Base-by-base conservation (phyloP, 2,329 filamentous ascomycete genomes). In the Chrysoporthe cubensis region DNA sequence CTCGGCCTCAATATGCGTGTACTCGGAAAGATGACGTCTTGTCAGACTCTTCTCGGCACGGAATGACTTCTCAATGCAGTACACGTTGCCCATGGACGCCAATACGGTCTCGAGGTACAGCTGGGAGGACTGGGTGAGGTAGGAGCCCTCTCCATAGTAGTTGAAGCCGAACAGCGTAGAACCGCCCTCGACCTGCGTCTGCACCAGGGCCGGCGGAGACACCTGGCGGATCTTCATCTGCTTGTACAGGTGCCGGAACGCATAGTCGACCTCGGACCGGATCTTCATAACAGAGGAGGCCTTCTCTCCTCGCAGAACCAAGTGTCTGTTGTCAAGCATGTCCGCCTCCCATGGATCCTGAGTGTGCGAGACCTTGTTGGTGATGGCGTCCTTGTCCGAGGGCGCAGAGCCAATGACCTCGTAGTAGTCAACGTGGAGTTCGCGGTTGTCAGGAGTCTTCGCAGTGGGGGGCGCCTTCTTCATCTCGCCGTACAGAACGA, bases 11-110 rank as follows among this genome's bases (percentile, higher is more conserved):
- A 99, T 88, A 82, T 99, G 96, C 1, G 94, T 97, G 84, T 97
- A 99, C 81, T 99, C 96, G 60, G 93, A 92, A 75, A 99, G 82
- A 79, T 99, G 96, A 76, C 96, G 92, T 70, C 96, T 91, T 62
- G 96, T 99, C 67, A 98, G 85, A 7, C 91, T 95, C 83, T 97
- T 97, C 81, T 99, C 96, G 16, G 96, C 96, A 70, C 96, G 94
- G 90, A 99, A 99, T 1, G 95, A 98, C 80, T 97, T 97, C 80
- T 97, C 94, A 75, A 99, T 95, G 78, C 95, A 98, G 87, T 96
- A 99, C 64, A 97, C 94, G 78, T 97, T 93, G 73, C 96, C 96
- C 75, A 98, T 86, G 63, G 91, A 93, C 13, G 95, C 93, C 43
- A 99, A 84, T 72, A 91, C 93, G 43, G 96, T 99, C 85, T 99